phyloP scores from a whole-genome alignment of 2,329 filamentous ascomycete genomes.

The Colletotrichum orbiculare region DNA sequence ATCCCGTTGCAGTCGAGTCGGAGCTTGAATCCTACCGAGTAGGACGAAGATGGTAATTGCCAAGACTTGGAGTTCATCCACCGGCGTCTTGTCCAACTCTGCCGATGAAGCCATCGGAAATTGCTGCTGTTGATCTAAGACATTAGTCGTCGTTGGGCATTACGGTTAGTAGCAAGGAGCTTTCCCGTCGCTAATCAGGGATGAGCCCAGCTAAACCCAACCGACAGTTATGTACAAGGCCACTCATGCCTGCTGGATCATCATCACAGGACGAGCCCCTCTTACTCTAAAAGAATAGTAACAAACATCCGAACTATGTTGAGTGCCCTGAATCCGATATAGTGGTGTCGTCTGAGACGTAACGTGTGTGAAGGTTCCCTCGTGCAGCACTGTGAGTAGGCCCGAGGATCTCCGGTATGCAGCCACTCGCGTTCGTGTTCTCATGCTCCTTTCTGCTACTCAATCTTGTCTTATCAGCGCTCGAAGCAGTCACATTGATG shows the following conservation, averaged over 20 bases:
- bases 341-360: conserved; percentile 18
- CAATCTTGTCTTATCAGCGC: background rate
- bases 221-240: background rate
- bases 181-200: no score
- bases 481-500: background rate
- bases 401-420: background rate
- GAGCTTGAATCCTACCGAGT: no score
- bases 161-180: no score
- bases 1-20: no score
- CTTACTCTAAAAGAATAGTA: background rate
- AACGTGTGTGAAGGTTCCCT: conserved; percentile 14
- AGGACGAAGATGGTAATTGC: no score
- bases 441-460: background rate
- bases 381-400: conserved; percentile 7
- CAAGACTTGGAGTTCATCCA: no score
- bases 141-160: no score
- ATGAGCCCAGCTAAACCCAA: no score
- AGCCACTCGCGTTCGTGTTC: conserved; percentile 1
- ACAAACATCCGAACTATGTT: conserved; percentile 22
- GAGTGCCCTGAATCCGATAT: conserved; percentile 21
- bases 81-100: no score
- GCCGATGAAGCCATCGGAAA: no score
- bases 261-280: background rate
- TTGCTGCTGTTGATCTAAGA: no score
- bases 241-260: background rate